Evolutionary conservation across 306 rosid species (phyloP).

Genomic region (Begonia loranthoides): DNA sequence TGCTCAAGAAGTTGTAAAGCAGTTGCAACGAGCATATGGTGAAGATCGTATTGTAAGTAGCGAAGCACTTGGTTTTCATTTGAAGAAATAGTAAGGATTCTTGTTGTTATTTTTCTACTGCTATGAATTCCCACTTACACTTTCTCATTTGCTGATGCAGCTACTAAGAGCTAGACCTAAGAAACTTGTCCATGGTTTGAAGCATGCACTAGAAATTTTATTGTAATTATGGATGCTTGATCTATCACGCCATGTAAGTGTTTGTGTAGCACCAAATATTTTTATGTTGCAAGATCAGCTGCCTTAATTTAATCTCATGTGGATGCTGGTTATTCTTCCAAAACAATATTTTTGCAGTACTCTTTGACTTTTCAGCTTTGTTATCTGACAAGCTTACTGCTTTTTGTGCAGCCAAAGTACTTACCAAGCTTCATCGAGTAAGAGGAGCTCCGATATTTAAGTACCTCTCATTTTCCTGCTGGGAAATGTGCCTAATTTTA

Average conservation of each 20-base stretch:
- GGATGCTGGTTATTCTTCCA: background rate
- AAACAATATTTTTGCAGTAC: background rate
- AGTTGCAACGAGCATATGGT: slow-evolving; percentile 76
- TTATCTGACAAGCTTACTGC: slow-evolving; percentile 14
- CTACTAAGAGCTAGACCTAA: slow-evolving; percentile 74
- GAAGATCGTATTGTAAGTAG: slow-evolving; percentile 72
- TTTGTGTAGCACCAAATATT: background rate
- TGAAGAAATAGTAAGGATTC: too few relatives aligned
- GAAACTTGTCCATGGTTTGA: slow-evolving; percentile 86
- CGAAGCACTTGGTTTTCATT: slow-evolving; percentile 2
- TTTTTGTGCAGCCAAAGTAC: slow-evolving; percentile 73
- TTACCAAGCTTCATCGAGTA: slow-evolving; percentile 77
- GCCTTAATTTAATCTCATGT: background rate
- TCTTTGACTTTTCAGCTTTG: slow-evolving; percentile 4
- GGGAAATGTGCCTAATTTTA: background rate
- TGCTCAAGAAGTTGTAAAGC: slow-evolving; percentile 71
- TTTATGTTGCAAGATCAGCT: background rate
- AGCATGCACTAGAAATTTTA: slow-evolving; percentile 93
- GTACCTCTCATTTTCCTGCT: too few relatives aligned
- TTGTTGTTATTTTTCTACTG: background rate
- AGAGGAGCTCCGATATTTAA: slow-evolving; percentile 7
- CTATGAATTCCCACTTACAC: background rate
- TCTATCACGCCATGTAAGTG: slow-evolving; percentile 81
- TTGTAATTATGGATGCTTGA: slow-evolving; percentile 96
- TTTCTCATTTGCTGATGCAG: slow-evolving; percentile 25